Evolutionary conservation across 352 stramenopile species (phyloP).

Genomic region (Pelagophyceae sp.): DNA sequence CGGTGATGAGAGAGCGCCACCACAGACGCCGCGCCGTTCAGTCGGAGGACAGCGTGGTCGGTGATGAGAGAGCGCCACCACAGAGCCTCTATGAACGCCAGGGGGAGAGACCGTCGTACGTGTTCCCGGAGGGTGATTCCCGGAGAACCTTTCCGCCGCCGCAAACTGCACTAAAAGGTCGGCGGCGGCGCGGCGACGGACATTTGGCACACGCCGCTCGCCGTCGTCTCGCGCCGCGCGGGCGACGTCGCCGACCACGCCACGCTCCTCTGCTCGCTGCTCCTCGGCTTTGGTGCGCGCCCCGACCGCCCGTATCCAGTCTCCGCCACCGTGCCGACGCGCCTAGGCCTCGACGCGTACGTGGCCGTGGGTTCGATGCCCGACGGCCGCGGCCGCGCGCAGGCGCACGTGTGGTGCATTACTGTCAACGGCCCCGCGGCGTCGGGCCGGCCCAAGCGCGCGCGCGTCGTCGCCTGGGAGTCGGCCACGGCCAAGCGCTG

Average conservation of each 20-base stretch:
- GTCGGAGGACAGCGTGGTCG: no score
- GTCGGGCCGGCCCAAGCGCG: slow-evolving; percentile 6
- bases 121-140: no score
- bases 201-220: slow-evolving; percentile 59
- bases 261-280: slow-evolving; percentile 65
- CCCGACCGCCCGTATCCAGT: no score
- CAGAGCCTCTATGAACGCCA: no score
- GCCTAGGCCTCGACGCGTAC: slow-evolving; percentile 70
- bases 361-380: slow-evolving; percentile 68
- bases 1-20: no score
- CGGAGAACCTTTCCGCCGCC: no score
- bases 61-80: no score
- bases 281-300: slow-evolving; percentile 75
- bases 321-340: no score
- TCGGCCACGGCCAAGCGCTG: slow-evolving; percentile 52
- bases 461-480: slow-evolving; percentile 54
- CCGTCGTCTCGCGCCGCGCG: slow-evolving; percentile 58
- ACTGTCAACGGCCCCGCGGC: slow-evolving; percentile 30
- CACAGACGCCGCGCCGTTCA: no score
- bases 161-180: no score
- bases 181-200: slow-evolving; percentile 51
- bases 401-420: slow-evolving; percentile 63
- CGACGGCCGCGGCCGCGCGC: slow-evolving; percentile 7
- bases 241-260: slow-evolving; percentile 70
- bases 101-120: no score